Conservation (phyloP, 257 asterid genomes). For the Gentiana dahurica region DNA sequence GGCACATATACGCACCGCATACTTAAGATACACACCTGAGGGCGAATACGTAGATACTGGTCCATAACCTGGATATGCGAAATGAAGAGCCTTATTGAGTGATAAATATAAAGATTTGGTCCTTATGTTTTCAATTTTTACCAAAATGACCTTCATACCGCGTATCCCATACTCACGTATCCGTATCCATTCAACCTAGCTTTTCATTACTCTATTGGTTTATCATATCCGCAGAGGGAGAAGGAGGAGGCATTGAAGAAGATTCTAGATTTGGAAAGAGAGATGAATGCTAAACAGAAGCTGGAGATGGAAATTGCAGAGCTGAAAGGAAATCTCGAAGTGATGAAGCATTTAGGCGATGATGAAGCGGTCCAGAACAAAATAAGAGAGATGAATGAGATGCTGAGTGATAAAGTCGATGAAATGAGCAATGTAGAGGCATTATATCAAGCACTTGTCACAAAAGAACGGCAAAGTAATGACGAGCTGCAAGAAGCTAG, state of each 20-base stretch:
- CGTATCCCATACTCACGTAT: too few species aligned
- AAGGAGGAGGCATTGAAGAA: conserved; percentile 42
- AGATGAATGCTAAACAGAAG: conserved; percentile 19
- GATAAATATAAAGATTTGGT: too few species aligned
- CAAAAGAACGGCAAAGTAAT: conserved; percentile 23
- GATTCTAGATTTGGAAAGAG: conserved; percentile 40
- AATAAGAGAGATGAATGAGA: conserved; percentile 26
- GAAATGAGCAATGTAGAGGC: conserved; percentile 24
- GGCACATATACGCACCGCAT: too few species aligned
- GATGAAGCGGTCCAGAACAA: conserved; percentile 30
- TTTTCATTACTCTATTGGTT: too few species aligned
- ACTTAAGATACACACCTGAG: too few species aligned
- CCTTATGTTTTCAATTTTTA: too few species aligned
- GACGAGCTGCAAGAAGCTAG: conserved; percentile 34
- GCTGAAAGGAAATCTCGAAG: conserved; percentile 27
- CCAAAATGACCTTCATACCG: too few species aligned
- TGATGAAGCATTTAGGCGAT: conserved; percentile 38
- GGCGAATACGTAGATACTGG: too few species aligned
- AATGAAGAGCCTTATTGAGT: too few species aligned
- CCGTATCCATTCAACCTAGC: too few species aligned
- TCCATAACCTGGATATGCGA: too few species aligned
- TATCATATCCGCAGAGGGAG: conserved; percentile 41
- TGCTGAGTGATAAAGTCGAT: conserved; percentile 23
- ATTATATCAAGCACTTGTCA: conserved; percentile 14
- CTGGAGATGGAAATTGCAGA: conserved; percentile 32